Evolutionary conservation across 805 yeast species (phyloP), one percentile per base, ranked within the genome.

Genomic region (Zygosaccharomyces bisporus): DNA sequence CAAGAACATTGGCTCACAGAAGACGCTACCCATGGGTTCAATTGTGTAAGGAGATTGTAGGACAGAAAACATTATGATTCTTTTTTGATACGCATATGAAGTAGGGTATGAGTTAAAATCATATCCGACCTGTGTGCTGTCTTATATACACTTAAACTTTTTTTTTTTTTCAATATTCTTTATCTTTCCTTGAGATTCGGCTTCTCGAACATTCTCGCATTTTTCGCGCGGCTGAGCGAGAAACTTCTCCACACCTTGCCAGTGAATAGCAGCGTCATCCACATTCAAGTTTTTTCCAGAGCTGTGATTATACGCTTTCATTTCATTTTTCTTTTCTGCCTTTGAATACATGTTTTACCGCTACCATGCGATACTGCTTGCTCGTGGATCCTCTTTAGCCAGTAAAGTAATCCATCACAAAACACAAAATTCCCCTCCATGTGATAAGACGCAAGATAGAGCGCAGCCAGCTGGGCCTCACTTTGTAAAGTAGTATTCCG

Each of bases 371-470:
- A n/a, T n/a, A n/a, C n/a, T n/a, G 13, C 13, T 12, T 6, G 8
- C 13, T 12, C 10, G 13, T 6, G 13, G 30, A 25, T 12, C 30
- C 30, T 12, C 30, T 13, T 44, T 45, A 64, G 6, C 69, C 69
- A 6, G 69, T 65, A 39, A 63, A 65, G 42, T 57, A 65, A 54
- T 80, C 82, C 64, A 76, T 72, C 4, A 77, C 40, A 48, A 64
- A 74, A 50, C 87, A 81, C 17, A 77, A 56, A 18, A 79, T 75
- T 6, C 87, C 87, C 37, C 83, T 80, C 79, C 81, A 78, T 5
- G 80, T 77, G 2, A 77, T 30, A 43, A 70, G 61, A 47, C 77
- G 73, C 21, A 83, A 54, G 0, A 77, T 17, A 39, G 67, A 63
- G 29, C 79, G 68, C 30, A 84, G 53, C 71, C 76, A 72, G 8